Evolutionary conservation across 2,329 filamentous ascomycete species (phyloP), one percentile per base, ranked within the genome.

Genomic region (Helotiales sp.): DNA sequence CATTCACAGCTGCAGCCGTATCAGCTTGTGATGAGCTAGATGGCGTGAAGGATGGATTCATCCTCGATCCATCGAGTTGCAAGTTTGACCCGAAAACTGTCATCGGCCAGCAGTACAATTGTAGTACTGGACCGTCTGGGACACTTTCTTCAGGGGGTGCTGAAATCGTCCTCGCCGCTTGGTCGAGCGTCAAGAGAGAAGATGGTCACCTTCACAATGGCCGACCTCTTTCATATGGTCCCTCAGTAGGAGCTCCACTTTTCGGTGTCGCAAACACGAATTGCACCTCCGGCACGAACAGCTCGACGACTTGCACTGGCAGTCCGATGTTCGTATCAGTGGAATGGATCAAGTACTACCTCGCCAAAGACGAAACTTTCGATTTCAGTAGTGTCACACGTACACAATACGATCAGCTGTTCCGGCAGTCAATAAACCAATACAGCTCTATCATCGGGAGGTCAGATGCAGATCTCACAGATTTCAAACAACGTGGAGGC

Each of bases 321-420:
- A 37, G 15, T 4, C 45, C 55, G 6, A 26, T 54, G 3, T 15
- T 2, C 11, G 32, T 63, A 11, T 7, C 59, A 15, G 13, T 13
- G 11, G 63, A 70, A 15, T 72, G 69, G 70, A 49, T 71, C 30
- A 50, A 47, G n/a, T 49, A 66, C 2, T 70, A 68, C 26, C 24
- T 72, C 3, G 34, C 50, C n/a, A 70, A 67, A 28, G 60, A 72
- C 55, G 62, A 66, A 3, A 32, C 58, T 22, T 63, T 60, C 30
- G 63, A 71, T 24, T 40, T 63, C 15, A 49, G 28, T 1, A 63
- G 6, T 1, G 7, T 71, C 30, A 67, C 58, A 32, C 55, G 55
- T 1, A 26, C 13, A 7, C 45, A 68, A 6, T 67, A 65, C 30
- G 64, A 65, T 26, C 26, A 37, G 3, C 15, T 71, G 13, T 45